Conservation (phyloP, 2,329 filamentous ascomycete species). For the Colletotrichum coccodes region DNA sequence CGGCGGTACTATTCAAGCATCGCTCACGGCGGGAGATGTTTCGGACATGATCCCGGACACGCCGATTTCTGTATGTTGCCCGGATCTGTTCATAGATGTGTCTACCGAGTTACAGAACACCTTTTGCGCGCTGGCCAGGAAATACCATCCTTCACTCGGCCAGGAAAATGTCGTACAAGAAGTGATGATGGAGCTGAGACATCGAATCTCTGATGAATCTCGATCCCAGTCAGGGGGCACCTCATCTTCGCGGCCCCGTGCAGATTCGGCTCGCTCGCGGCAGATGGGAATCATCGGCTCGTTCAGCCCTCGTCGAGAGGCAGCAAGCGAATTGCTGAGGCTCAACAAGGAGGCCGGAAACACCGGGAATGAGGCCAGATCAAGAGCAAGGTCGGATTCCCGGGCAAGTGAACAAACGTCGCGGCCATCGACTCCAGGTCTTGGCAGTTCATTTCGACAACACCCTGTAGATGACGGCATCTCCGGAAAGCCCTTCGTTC, state of each 20-base stretch:
- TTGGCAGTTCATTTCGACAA: conserved; percentile 9
- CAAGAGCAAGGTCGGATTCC: conserved; percentile 25
- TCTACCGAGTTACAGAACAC: conserved; percentile 56
- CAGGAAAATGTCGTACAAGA: conserved; percentile 57
- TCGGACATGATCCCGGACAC: conserved; percentile 43
- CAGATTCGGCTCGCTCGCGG: conserved; percentile 27
- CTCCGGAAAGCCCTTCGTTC: conserved; percentile 63
- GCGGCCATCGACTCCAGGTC: conserved; percentile 19
- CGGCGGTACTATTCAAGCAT: conserved; percentile 45
- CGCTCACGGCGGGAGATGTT: conserved; percentile 41
- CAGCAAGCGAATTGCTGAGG: conserved; percentile 5
- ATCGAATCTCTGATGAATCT: conserved; percentile 3
- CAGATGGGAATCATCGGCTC: conserved; percentile 29
- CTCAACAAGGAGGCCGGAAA: conserved; percentile 2
- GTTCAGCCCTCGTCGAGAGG: conserved; percentile 27
- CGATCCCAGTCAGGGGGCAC: neutral
- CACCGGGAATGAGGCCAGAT: neutral
- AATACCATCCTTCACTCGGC: conserved; percentile 49
- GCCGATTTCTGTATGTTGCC: conserved; percentile 56
- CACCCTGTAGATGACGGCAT: conserved; percentile 59
- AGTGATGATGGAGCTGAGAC: conserved; percentile 48
- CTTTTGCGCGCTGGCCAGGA: conserved; percentile 62
- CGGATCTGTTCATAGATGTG: conserved; percentile 57
- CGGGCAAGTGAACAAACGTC: conserved; percentile 25
- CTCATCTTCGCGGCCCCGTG: conserved; percentile 6